A percentile compares a stretch with the other conserved stretches of the same genome.
These are phyloP conservation scores for Neonectria ditissima DNA, from an alignment of 2,329 filamentous ascomycete genomes.

Conservation along the genomic window DNA sequence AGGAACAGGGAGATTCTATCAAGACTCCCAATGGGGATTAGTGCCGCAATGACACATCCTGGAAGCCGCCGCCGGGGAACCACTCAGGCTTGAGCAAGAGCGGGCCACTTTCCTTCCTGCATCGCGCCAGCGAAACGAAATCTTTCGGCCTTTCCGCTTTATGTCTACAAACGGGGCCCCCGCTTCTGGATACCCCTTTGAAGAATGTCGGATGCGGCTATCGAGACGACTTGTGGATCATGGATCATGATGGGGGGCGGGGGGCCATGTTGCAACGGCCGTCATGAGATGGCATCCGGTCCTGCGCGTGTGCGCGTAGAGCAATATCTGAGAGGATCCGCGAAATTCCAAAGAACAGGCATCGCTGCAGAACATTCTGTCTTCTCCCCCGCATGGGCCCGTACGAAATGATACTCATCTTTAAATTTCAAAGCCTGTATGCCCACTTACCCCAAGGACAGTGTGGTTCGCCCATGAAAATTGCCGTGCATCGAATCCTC, in stretches of 20 bases:
- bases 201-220: constrained; percentile 19
- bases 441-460: not conserved
- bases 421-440: not conserved
- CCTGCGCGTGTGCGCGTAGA: not conserved
- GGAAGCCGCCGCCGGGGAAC: constrained; percentile 33
- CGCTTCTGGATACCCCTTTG: constrained; percentile 11
- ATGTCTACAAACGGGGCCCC: constrained; percentile 21
- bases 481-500: not conserved
- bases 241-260: constrained; percentile 13
- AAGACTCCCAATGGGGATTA: constrained; percentile 46
- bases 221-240: constrained; percentile 18
- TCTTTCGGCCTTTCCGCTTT: constrained; percentile 15
- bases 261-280: not conserved
- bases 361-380: not conserved
- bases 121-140: constrained; percentile 17
- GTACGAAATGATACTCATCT: not conserved
- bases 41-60: constrained; percentile 38
- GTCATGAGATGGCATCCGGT: constrained; percentile 14
- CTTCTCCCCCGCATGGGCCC: not conserved
- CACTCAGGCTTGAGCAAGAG: constrained; percentile 35
- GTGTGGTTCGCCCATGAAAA: not conserved
- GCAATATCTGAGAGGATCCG: not conserved
- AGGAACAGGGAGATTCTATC: constrained; percentile 47
- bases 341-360: not conserved
- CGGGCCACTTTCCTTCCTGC: constrained; percentile 32